Evolutionary conservation across 2,329 filamentous ascomycete genomes (phyloP).

Genomic region (Neurospora sp.): DNA sequence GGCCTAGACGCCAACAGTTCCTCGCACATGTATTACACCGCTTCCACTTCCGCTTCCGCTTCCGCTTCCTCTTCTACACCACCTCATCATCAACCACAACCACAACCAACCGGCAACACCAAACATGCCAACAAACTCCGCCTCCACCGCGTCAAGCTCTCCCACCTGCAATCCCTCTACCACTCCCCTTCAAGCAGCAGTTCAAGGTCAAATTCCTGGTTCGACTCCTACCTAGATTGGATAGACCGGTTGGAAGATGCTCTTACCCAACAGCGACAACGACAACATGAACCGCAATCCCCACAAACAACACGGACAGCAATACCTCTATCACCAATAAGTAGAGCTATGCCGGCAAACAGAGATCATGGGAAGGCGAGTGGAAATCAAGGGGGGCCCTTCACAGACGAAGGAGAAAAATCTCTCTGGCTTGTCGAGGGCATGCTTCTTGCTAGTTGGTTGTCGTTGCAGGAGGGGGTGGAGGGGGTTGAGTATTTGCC

Average conservation of each 20-base stretch:
- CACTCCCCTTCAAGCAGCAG: neutral
- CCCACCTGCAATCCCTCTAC: neutral
- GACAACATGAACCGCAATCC: neutral
- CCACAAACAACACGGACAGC: neutral
- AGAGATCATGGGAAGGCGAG: too few relatives aligned
- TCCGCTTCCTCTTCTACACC: neutral
- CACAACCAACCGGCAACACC: neutral
- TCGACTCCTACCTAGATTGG: slow-evolving; percentile 9
- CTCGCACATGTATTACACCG: neutral
- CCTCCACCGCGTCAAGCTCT: neutral
- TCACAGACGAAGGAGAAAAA: slow-evolving; percentile 5
- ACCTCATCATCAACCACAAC: neutral
- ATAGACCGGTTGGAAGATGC: slow-evolving; percentile 3
- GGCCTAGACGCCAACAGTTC: neutral
- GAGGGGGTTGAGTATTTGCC: slow-evolving; percentile 11
- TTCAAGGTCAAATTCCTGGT: slow-evolving; percentile 1
- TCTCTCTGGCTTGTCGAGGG: slow-evolving; percentile 12
- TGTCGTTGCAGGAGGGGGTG: slow-evolving; percentile 7
- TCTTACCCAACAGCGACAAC: neutral
- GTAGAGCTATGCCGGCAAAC: too few relatives aligned
- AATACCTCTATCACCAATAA: too few relatives aligned
- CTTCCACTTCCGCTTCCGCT: neutral
- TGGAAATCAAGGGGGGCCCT: neutral
- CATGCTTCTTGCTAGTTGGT: slow-evolving; percentile 8
- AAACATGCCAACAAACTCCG: neutral